Percentiles rank a stretch among this genome's conserved stretches.
These are phyloP conservation scores for Termitomyces sp. DNA, from an alignment of 768 basidiomycete species.

Conservation along the genomic window DNA sequence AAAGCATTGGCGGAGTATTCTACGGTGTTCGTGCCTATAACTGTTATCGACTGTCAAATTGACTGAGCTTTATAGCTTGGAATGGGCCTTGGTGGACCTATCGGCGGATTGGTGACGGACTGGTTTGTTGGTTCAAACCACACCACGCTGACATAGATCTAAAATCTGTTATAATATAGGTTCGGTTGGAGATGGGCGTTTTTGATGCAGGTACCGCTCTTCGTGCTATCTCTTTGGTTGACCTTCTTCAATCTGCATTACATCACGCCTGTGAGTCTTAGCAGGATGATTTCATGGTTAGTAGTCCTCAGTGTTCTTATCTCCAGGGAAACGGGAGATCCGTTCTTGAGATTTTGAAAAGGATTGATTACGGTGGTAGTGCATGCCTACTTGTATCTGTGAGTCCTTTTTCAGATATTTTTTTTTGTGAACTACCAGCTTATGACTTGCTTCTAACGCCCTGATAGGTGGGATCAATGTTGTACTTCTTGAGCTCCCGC, in stretches of 20 bases:
- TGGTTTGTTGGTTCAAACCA: conserved; percentile 30
- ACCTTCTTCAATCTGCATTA: conserved; percentile 55
- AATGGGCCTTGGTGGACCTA: conserved; percentile 68
- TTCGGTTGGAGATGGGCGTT: conserved; percentile 82
- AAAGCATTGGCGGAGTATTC: conserved; percentile 67
- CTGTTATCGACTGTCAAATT: background rate
- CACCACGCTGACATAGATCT: background rate
- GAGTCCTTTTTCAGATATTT: conserved; percentile 18
- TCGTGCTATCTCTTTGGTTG: conserved; percentile 50
- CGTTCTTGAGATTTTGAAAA: conserved; percentile 55
- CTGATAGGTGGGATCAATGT: conserved; percentile 44
- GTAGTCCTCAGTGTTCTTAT: background rate
- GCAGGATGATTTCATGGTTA: background rate
- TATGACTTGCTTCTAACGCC: background rate
- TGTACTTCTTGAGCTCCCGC: conserved; percentile 64
- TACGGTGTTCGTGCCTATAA: conserved; percentile 46
- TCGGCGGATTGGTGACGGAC: conserved; percentile 67
- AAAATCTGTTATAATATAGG: conserved; percentile 28
- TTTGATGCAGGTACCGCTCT: conserved; percentile 65
- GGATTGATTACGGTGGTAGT: conserved; percentile 74
- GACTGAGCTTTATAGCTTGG: conserved; percentile 46
- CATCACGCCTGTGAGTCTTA: conserved; percentile 49
- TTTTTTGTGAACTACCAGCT: background rate
- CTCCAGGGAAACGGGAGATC: conserved; percentile 57
- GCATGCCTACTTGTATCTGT: conserved; percentile 54